Base-by-base conservation (phyloP, 2,329 filamentous ascomycete genomes). In the Fusarium floridanum region DNA sequence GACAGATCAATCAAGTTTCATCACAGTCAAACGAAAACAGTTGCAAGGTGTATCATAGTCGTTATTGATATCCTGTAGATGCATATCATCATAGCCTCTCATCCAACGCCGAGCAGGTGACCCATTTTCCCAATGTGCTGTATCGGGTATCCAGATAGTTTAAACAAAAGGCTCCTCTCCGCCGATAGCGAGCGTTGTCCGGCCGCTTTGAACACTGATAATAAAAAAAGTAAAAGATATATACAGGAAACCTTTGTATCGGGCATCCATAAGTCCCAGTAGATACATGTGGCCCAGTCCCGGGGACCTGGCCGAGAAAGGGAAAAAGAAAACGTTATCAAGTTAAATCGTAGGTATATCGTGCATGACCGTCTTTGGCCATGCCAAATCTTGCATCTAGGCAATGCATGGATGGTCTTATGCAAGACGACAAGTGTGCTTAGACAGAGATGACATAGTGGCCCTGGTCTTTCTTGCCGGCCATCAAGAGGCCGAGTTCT, bases 401-500 rank as follows among this genome's bases (percentile, higher is more conserved):
- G 22, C 16, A 56, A 67, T 43, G 32, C 48, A 32, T 57, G 34
- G 65, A 50, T 22, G 32, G 62, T 70, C 43, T 73, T 39, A 39
- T 64, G 59, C 61, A 66, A 34, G 14, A 57, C 41, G 61, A 29
- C 29, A 34, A 61, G 66, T 22, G 45, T 67, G 69, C 73, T 85
- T 85, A 95, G 79, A 94, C 86, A 71, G 93, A 95, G 79, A 95
- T 87, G 80, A 95, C 93, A 82, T 94, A 94, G 79, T 94, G 93
- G 81, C 91, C 91, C 78, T 89, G 90, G 79, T 92, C 93, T 64
- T 87, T 86, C 84, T 94, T 95, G 80, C 94, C 94, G 68, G 94
- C 95, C 88, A 97, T 94, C 81, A 96, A 91, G 66, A 98, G 88
- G 64, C 96, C 97, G 68, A 99, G 89, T 83, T 85, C 85, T 75